Percentiles rank a stretch among this genome's conserved stretches.
Conservation (phyloP, 2,329 filamentous ascomycete genomes). For the Cercospora canescens region DNA sequence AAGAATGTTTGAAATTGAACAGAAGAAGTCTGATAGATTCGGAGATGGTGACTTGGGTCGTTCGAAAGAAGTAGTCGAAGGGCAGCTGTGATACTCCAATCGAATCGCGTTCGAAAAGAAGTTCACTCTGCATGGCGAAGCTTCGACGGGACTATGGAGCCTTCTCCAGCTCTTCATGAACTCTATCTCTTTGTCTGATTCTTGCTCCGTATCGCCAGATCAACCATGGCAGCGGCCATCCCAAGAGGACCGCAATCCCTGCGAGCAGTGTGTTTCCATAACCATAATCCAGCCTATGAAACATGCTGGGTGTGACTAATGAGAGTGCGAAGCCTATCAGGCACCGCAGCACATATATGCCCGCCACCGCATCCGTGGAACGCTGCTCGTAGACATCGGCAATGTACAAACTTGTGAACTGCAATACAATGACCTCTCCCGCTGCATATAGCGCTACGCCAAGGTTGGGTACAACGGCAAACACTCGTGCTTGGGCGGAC, state of each 20-base stretch:
- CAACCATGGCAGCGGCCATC: slow-evolving; percentile 14
- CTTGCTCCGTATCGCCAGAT: slow-evolving; percentile 16
- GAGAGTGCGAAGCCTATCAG: slow-evolving; percentile 48
- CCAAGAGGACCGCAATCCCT: slow-evolving; percentile 46
- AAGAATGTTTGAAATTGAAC: not conserved
- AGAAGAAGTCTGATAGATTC: not conserved
- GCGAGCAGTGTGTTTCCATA: slow-evolving; percentile 59
- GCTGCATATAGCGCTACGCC: slow-evolving; percentile 55
- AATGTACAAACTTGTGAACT: slow-evolving; percentile 62
- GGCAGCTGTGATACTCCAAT: not conserved
- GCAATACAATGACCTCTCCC: slow-evolving; percentile 55
- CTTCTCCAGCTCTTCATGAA: too few relatives aligned
- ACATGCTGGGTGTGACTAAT: not conserved
- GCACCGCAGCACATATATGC: slow-evolving; percentile 60
- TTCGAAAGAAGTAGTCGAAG: not conserved
- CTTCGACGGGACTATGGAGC: too few relatives aligned
- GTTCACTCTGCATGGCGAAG: too few relatives aligned
- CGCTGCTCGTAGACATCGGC: slow-evolving; percentile 62
- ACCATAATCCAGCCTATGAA: slow-evolving; percentile 52
- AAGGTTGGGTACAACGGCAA: slow-evolving; percentile 61
- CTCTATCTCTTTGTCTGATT: slow-evolving; percentile 9
- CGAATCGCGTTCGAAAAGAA: not conserved
- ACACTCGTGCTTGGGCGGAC: slow-evolving; percentile 30
- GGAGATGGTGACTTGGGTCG: slow-evolving; percentile 1
- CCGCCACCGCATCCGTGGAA: slow-evolving; percentile 64